Evolutionary conservation across 192 early-diverging fungal genomes (phyloP), one percentile per base, ranked within the genome.

Genomic region (Cladochytrium replicatum): DNA sequence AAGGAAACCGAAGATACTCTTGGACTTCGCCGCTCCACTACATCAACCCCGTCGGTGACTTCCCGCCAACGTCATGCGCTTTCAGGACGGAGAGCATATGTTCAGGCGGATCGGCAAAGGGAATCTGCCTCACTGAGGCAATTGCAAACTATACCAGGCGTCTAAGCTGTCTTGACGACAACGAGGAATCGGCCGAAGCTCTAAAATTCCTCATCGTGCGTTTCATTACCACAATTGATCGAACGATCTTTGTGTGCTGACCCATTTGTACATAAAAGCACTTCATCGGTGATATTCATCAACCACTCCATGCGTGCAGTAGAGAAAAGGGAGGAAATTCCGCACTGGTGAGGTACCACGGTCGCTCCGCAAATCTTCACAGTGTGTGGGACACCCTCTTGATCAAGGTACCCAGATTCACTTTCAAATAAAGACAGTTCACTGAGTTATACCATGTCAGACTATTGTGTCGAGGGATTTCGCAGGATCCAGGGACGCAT

Each of bases 201-300:
- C 25, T 57, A 2, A 3, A 32, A 15, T 51, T 57, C 21, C 34
- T 57, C 2, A 25, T 50, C 25, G n/a, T n/a, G n/a, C n/a, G n/a
- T n/a, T n/a, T n/a, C n/a, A n/a, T n/a, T n/a, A n/a, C n/a, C n/a
- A n/a, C n/a, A n/a, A n/a, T n/a, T n/a, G n/a, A n/a, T n/a, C n/a
- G n/a, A n/a, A n/a, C n/a, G n/a, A n/a, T n/a, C n/a, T n/a, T n/a
- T n/a, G n/a, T n/a, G n/a, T n/a, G n/a, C n/a, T n/a, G n/a, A n/a
- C n/a, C n/a, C n/a, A n/a, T n/a, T n/a, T n/a, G n/a, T n/a, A n/a
- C n/a, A n/a, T n/a, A n/a, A n/a, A n/a, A n/a, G n/a, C 55, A 57
- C 48, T 57, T 57, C 34, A 32, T 57, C 38, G 55, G 55, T n/a
- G 55, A 57, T 32, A 1, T 57, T 1, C 19, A 23, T 41, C 55